Percentiles rank a stretch among this genome's conserved stretches.
Evolutionary conservation across 306 rosid species (phyloP).

Genomic region (Senna siamea): DNA sequence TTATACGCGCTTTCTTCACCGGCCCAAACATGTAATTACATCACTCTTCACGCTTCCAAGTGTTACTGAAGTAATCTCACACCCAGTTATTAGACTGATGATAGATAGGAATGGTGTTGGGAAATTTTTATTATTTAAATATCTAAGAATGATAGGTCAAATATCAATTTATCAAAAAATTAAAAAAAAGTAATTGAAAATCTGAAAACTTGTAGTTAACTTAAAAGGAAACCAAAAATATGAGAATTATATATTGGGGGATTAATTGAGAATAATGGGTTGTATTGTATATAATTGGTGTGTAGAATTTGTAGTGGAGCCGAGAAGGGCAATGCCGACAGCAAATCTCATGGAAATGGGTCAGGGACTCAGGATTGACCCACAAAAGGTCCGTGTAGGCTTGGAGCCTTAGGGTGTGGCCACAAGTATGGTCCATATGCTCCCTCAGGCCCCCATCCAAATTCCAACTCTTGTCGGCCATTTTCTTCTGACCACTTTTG

Average conservation of each 20-base stretch:
- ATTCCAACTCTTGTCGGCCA: slow-evolving; percentile 56
- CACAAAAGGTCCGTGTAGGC: slow-evolving; percentile 47
- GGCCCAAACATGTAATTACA: slow-evolving; percentile 31
- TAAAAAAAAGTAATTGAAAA: background rate
- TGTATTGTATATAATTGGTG: background rate
- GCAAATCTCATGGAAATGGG: slow-evolving; percentile 60
- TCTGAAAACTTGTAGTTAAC: background rate
- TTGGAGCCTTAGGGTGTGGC: slow-evolving; percentile 37
- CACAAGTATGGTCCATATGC: slow-evolving; percentile 70
- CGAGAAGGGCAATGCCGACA: slow-evolving; percentile 61
- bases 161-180: background rate
- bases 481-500: slow-evolving; percentile 37
- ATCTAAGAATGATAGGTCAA: no score
- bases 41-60: slow-evolving; percentile 28
- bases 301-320: slow-evolving; percentile 29
- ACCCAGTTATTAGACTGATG: slow-evolving; percentile 6
- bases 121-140: no score
- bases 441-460: slow-evolving; percentile 39
- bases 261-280: no score
- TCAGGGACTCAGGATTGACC: slow-evolving; percentile 51
- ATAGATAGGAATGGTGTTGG: slow-evolving; percentile 10
- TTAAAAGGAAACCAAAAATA: background rate
- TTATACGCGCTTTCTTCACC: slow-evolving; percentile 58
- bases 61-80: slow-evolving; percentile 27
- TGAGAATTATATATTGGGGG: background rate